These are phyloP conservation scores for Persicaria maculosa DNA, from an alignment of 148 eudicot species.

Conservation along the genomic window DNA sequence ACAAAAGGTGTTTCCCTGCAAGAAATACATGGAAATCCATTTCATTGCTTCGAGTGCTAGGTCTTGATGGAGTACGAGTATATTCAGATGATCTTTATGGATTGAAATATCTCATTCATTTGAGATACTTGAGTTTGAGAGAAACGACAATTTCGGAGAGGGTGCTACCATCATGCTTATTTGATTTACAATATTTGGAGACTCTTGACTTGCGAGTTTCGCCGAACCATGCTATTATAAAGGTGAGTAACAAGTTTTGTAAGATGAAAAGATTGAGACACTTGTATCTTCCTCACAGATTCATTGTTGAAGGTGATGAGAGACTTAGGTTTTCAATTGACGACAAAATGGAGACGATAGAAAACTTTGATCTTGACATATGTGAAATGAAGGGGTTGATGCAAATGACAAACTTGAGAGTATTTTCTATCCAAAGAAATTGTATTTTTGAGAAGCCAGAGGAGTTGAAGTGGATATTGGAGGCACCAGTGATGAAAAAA, in stretches of 20 bases:
- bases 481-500: neutral
- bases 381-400: neutral
- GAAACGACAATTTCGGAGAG: neutral
- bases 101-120: neutral
- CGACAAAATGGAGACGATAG: neutral
- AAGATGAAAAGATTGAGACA: neutral
- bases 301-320: neutral
- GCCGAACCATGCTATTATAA: too few relatives aligned
- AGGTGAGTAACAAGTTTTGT: too few relatives aligned
- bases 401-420: neutral
- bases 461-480: neutral
- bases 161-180: neutral
- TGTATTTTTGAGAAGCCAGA: neutral
- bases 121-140: slow-evolving; percentile 16
- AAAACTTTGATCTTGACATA: neutral
- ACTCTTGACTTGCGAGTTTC: too few relatives aligned
- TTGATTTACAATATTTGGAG: too few relatives aligned
- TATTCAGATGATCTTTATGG: neutral
- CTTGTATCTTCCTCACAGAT: neutral
- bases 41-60: slow-evolving; percentile 12
- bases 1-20: neutral
- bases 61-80: neutral
- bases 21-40: neutral
- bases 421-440: neutral
- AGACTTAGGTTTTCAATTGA: neutral